Evolutionary conservation across 441 rosid genomes (phyloP).

Genomic region (Francoa sonchifolia): DNA sequence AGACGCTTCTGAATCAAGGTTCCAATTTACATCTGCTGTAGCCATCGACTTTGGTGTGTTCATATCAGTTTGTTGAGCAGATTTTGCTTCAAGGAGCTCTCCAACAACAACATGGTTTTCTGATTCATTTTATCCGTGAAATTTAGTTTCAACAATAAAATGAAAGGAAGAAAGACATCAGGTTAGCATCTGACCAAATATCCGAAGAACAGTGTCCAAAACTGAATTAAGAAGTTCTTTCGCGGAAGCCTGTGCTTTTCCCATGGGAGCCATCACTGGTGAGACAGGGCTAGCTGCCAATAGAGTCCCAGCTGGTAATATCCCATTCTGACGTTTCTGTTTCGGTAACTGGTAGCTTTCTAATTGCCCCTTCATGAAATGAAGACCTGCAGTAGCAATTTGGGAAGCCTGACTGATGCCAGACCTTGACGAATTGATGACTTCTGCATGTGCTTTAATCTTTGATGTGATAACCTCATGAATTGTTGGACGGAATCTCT

Average conservation of each 20-base stretch:
- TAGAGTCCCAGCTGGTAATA: constrained; percentile 46
- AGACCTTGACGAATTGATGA: constrained; percentile 55
- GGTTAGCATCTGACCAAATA: constrained; percentile 60
- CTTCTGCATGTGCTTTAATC: constrained; percentile 65
- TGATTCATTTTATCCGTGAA: constrained; percentile 21
- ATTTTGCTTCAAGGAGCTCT: constrained; percentile 77
- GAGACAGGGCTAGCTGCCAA: constrained; percentile 96
- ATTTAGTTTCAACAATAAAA: constrained; percentile 15
- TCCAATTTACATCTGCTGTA: constrained; percentile 49
- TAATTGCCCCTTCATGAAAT: constrained; percentile 50
- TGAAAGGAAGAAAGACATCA: constrained; percentile 8
- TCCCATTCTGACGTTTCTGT: constrained; percentile 78
- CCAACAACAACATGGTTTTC: constrained; percentile 93
- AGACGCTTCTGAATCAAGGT: constrained; percentile 65
- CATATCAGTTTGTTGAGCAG: constrained; percentile 41
- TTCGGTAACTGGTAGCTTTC: constrained; percentile 57
- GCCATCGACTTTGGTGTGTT: constrained; percentile 55
- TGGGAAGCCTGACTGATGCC: constrained; percentile 37
- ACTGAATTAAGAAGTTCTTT: constrained; percentile 89
- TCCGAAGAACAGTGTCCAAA: constrained; percentile 64
- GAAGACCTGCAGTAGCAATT: constrained; percentile 32
- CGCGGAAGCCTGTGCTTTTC: constrained; percentile 85
- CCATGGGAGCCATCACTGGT: constrained; percentile 87
- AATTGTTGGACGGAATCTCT: constrained; percentile 83
- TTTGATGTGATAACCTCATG: constrained; percentile 87